Evolutionary conservation across 2,329 filamentous ascomycete genomes (phyloP).

Genomic region (Magnaporthiopsis rhizophila): DNA sequence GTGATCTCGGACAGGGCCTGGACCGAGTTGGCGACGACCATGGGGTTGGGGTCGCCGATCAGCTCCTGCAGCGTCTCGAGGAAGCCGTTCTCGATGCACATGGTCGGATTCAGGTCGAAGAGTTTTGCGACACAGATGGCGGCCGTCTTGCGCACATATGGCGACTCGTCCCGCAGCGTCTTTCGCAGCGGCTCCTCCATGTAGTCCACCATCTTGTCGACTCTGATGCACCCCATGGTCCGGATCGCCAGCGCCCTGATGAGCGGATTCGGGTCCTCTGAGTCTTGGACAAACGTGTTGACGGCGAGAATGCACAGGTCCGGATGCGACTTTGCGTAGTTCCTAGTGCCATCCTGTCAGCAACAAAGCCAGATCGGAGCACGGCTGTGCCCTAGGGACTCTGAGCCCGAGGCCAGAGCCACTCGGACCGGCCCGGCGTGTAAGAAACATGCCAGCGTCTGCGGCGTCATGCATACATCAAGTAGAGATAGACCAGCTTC

Average conservation of each 20-base stretch:
- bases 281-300: constrained; percentile 98
- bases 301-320: constrained; percentile 97
- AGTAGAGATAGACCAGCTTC: constrained; percentile 96
- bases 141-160: constrained; percentile 96
- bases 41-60: constrained; percentile 95
- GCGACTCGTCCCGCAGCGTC: constrained; percentile 92
- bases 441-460: background rate
- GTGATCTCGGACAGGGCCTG: constrained; percentile 86
- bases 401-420: background rate
- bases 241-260: constrained; percentile 91
- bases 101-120: constrained; percentile 83
- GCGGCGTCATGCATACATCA: constrained; percentile 59
- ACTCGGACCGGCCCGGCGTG: background rate
- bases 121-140: constrained; percentile 97
- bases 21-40: constrained; percentile 98
- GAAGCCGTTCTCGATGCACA: constrained; percentile 97
- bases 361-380: background rate
- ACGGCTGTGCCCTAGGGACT: background rate
- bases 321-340: constrained; percentile 98
- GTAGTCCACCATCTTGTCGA: constrained; percentile 99
- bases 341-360: constrained; percentile 47
- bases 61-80: constrained; percentile 88
- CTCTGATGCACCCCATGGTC: constrained; percentile 97
- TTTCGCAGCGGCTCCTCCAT: constrained; percentile 98
- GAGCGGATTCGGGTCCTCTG: constrained; percentile 94